phyloP scores from a whole-genome alignment of 768 basidiomycete genomes.

The Postia placenta region DNA sequence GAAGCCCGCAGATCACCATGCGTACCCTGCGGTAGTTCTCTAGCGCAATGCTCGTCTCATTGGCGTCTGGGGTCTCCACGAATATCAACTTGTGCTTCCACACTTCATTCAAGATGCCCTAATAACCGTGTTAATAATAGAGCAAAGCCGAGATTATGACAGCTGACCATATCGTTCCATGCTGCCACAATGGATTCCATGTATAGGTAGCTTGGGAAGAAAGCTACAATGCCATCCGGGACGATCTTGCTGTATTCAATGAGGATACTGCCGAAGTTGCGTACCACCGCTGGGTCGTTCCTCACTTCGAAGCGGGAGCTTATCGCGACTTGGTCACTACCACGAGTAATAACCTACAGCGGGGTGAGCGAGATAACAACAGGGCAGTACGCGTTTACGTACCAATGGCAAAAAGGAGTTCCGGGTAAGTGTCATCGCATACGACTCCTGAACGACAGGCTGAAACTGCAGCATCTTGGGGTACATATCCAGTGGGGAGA shows the following conservation, averaged over 20 bases:
- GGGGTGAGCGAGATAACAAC: background rate
- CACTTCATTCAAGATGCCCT: constrained; percentile 98
- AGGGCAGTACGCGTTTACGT: constrained; percentile 17
- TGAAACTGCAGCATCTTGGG: constrained; percentile 99
- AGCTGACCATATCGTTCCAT: constrained; percentile 99
- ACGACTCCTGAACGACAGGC: constrained; percentile 94
- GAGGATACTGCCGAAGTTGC: constrained; percentile 97
- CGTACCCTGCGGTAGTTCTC: constrained; percentile 92
- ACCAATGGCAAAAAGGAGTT: constrained; percentile 96
- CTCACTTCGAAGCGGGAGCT: constrained; percentile 98
- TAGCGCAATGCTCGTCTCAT: constrained; percentile 95
- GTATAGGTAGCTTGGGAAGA: constrained; percentile 98
- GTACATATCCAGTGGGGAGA: constrained; percentile 99
- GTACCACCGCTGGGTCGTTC: constrained; percentile 97
- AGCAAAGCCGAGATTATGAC: constrained; percentile 11
- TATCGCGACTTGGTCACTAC: constrained; percentile 97
- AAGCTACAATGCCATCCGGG: constrained; percentile 97
- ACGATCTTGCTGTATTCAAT: constrained; percentile 98
- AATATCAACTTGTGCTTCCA: constrained; percentile 99
- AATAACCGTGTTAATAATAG: background rate
- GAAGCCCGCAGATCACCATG: background rate
- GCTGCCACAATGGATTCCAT: constrained; percentile 99
- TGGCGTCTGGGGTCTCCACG: constrained; percentile 98
- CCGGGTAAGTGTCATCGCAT: constrained; percentile 94
- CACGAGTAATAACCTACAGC: constrained; percentile 90